Conservation (phyloP, 306 rosid species). For the Chamaecrista fasciculata region DNA sequence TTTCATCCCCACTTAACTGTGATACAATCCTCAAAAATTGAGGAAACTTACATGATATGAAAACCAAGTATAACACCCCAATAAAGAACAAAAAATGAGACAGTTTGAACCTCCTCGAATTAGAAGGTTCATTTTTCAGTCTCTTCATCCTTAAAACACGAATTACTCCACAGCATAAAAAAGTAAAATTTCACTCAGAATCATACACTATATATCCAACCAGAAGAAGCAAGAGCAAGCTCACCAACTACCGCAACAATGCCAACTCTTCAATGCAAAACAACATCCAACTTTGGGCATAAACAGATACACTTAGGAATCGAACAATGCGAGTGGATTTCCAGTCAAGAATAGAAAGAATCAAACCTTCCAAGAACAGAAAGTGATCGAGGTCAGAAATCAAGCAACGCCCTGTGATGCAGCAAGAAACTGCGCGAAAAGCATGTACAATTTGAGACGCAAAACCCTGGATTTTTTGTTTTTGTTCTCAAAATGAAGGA, state of each 20-base stretch:
- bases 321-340: constrained; percentile 7
- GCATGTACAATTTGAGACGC: constrained; percentile 25
- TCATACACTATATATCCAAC: constrained; percentile 25
- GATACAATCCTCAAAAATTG: constrained; percentile 59
- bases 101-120: constrained; percentile 64
- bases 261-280: constrained; percentile 24
- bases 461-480: constrained; percentile 29
- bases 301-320: constrained; percentile 12
- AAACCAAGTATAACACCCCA: constrained; percentile 73
- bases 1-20: constrained; percentile 74
- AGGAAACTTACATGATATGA: constrained; percentile 74
- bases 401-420: constrained; percentile 31
- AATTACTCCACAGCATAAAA: constrained; percentile 23
- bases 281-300: constrained; percentile 11
- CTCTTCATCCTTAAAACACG: constrained; percentile 58
- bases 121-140: constrained; percentile 61
- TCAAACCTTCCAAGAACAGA: constrained; percentile 26
- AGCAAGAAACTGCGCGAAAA: constrained; percentile 32
- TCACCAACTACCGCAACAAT: constrained; percentile 7
- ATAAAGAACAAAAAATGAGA: constrained; percentile 69
- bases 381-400: constrained; percentile 35
- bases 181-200: constrained; percentile 36
- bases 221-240: constrained; percentile 30
- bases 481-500: constrained; percentile 34
- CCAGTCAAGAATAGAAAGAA: background rate